A percentile compares a stretch with the other conserved stretches of the same genome.
Conservation (phyloP, 2,329 filamentous ascomycete genomes). For the Arthroderma sp. region DNA sequence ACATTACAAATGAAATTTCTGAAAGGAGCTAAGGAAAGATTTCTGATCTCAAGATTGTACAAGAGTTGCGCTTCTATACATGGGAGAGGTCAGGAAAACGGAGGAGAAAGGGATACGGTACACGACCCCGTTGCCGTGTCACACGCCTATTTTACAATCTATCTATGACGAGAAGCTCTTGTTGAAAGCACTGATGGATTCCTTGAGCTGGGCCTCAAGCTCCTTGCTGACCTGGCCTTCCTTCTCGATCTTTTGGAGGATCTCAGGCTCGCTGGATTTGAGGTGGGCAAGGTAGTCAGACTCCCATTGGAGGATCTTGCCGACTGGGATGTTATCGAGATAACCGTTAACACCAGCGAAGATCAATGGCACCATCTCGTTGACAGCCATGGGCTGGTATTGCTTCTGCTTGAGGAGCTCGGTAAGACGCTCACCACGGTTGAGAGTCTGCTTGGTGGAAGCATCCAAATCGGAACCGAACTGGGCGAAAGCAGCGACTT, state of each 20-base stretch:
- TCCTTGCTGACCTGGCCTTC: conserved; percentile 96
- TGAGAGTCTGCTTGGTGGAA: conserved; percentile 95
- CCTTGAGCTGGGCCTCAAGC: conserved; percentile 50
- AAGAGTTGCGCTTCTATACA: conserved; percentile 12
- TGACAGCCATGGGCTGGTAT: conserved; percentile 95
- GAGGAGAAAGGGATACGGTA: conserved; percentile 1
- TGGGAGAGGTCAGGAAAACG: conserved; percentile 4
- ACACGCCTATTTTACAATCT: neutral
- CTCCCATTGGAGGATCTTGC: conserved; percentile 90
- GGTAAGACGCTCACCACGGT: conserved; percentile 95
- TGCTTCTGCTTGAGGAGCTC: conserved; percentile 99
- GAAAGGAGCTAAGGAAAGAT: conserved; percentile 6
- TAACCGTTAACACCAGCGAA: conserved; percentile 97
- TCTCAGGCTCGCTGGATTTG: conserved; percentile 74
- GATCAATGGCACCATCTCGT: conserved; percentile 99
- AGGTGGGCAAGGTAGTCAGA: conserved; percentile 85
- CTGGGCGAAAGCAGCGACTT: conserved; percentile 97
- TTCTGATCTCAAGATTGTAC: conserved; percentile 12
- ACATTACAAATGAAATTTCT: conserved; percentile 6
- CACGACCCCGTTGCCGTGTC: conserved; percentile 1
- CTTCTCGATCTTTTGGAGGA: conserved; percentile 80
- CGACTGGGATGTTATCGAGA: conserved; percentile 78
- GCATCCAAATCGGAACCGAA: conserved; percentile 99
- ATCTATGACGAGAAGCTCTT: conserved; percentile 63
- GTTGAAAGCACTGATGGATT: conserved; percentile 67